Base-by-base conservation (phyloP, 2,329 filamentous ascomycete genomes). In the Xylariaceae sp. region DNA sequence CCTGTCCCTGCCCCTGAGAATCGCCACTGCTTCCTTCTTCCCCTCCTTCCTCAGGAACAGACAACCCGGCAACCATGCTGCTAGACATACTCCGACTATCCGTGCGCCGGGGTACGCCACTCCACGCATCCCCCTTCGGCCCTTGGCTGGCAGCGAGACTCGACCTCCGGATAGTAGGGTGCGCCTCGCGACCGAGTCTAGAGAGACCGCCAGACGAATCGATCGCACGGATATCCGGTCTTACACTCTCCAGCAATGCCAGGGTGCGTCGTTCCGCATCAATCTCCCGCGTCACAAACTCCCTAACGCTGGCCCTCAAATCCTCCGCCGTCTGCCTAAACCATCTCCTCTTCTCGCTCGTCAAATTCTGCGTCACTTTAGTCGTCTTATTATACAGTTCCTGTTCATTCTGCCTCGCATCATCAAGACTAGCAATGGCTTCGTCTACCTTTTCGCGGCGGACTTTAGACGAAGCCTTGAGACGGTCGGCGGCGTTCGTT, bases 71-170 rank as follows among this genome's bases (percentile, higher is more conserved):
- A 45, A 86, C 89, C 54, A 90, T 76, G 62, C 84, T 91, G 56
- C 90, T 83, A 42, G 86, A 89, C 54, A 91, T 76, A 62, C 84
- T 91, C 57, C 90, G 69, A n/a, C 83, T 84, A 57, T 95, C 88
- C 22, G 84, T 82, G 44, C 88, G 80, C 50, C 93, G 80, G 27
- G 91, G 88, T 22, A 96, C 90, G 47, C 93, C 93, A 59, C 89
- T 95, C 93, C 93, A 98, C 14, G 93, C 86, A 66, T 98, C 93
- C n/a, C 93, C 93, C 71, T 95, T 95, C 40, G 93, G 92, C 0
- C 93, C 93, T 68, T 98, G 93, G 59, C 87, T 93, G 37, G 88
- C 87, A 14, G 88, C 87, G 55, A 96, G 69, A 66, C 82, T 92
- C 21, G 84, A 70, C 50, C 92, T 82, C 44, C 93, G 81, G 48